Evolutionary conservation across 768 basidiomycete species (phyloP).

Genomic region (Clathrus columnatus): DNA sequence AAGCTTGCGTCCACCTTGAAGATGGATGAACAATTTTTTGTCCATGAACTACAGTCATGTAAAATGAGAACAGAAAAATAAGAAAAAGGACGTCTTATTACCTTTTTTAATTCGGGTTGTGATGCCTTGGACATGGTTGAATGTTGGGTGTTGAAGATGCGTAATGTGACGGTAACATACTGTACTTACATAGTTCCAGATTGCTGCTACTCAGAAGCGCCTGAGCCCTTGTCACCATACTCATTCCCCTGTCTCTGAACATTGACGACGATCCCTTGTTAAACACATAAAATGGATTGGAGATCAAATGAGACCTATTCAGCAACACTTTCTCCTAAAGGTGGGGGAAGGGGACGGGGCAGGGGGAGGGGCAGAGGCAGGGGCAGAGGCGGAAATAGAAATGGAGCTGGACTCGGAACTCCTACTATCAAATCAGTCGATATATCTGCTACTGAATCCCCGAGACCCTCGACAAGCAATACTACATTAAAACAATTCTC

Average conservation of each 20-base stretch:
- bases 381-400: constrained; percentile 25
- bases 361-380: constrained; percentile 27
- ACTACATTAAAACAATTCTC: background rate
- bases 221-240: too few relatives aligned
- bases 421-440: background rate
- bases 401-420: constrained; percentile 22
- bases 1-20: constrained; percentile 93
- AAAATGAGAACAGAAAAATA: constrained; percentile 7
- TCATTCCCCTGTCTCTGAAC: too few relatives aligned
- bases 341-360: constrained; percentile 14
- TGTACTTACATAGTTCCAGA: too few relatives aligned
- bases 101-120: constrained; percentile 98
- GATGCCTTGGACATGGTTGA: constrained; percentile 90
- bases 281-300: constrained; percentile 7
- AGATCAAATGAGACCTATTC: background rate
- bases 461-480: background rate
- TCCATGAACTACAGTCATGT: constrained; percentile 82
- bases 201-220: background rate
- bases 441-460: background rate
- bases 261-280: too few relatives aligned
- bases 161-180: background rate
- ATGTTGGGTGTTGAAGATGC: background rate
- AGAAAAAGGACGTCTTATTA: constrained; percentile 23
- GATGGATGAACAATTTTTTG: constrained; percentile 89
- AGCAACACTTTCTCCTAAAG: constrained; percentile 19